Evolutionary conservation across 2,329 filamentous ascomycete species (phyloP).

Genomic region (Microdochium bolleyi): DNA sequence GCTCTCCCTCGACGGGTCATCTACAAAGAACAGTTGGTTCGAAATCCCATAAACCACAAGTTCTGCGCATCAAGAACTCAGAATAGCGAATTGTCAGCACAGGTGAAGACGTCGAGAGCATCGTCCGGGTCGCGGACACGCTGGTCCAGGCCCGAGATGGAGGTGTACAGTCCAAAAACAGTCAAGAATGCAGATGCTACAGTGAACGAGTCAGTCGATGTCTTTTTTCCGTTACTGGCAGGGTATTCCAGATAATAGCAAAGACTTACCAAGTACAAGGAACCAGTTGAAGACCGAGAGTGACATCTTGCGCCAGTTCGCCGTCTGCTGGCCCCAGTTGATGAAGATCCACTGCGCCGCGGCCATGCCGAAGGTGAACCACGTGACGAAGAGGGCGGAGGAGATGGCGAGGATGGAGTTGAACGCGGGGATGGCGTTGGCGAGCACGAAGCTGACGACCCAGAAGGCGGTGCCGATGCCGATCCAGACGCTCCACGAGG

Average conservation of each 20-base stretch:
- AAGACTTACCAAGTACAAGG: background rate
- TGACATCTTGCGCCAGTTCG: constrained; percentile 17
- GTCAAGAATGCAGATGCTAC: background rate
- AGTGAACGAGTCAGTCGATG: background rate
- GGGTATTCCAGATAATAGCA: background rate
- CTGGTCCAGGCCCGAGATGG: background rate
- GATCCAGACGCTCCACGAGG: constrained; percentile 26
- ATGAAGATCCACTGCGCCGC: constrained; percentile 26
- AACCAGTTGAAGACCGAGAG: constrained; percentile 16
- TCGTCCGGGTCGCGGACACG: background rate
- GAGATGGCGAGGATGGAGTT: constrained; percentile 27
- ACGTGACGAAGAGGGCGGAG: constrained; percentile 25
- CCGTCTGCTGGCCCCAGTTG: constrained; percentile 23
- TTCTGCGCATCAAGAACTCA: background rate
- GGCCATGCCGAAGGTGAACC: constrained; percentile 27
- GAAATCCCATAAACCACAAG: too few relatives aligned
- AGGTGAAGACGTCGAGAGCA: background rate
- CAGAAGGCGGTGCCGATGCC: constrained; percentile 23
- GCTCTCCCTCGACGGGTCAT: too few relatives aligned
- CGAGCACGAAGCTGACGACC: constrained; percentile 23
- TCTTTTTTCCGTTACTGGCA: background rate
- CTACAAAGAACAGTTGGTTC: too few relatives aligned
- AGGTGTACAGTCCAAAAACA: background rate
- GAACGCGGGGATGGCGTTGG: constrained; percentile 27
- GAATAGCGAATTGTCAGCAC: background rate